These are phyloP conservation scores for Dactylellina cionopaga DNA, from an alignment of 2,329 filamentous ascomycete genomes.

Conservation along the genomic window DNA sequence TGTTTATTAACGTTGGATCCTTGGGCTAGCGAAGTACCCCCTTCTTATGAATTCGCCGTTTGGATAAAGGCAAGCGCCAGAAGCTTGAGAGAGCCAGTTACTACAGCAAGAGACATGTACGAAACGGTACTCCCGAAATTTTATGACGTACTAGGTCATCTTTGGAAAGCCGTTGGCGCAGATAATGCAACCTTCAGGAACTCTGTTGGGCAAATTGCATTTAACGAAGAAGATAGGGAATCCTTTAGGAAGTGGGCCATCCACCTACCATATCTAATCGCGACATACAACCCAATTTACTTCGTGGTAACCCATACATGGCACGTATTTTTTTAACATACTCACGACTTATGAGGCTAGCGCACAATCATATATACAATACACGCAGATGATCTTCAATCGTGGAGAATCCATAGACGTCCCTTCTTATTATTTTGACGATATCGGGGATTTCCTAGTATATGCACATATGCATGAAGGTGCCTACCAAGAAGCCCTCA, in stretches of 20 bases:
- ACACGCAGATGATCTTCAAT: neutral
- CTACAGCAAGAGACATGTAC: neutral
- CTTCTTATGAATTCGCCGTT: neutral
- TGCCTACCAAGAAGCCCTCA: neutral
- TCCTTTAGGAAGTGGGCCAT: neutral
- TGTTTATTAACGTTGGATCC: neutral
- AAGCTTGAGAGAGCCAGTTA: neutral
- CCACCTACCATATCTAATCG: constrained; percentile 1
- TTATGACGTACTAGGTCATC: neutral
- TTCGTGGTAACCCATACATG: neutral
- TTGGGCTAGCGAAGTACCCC: neutral
- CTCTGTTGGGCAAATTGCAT: neutral
- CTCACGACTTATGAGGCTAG: neutral
- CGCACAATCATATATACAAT: neutral
- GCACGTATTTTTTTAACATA: neutral
- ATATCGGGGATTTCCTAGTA: too few relatives aligned
- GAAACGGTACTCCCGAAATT: neutral
- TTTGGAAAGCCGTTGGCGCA: neutral
- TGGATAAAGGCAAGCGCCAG: neutral
- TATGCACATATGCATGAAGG: too few relatives aligned
- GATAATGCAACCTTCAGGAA: neutral
- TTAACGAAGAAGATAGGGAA: neutral
- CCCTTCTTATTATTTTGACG: too few relatives aligned
- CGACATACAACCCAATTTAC: neutral
- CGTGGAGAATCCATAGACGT: too few relatives aligned